These are phyloP conservation scores for Flammula alnicola DNA, from an alignment of 1,284 basidiomycete species.

Conservation along the genomic window DNA sequence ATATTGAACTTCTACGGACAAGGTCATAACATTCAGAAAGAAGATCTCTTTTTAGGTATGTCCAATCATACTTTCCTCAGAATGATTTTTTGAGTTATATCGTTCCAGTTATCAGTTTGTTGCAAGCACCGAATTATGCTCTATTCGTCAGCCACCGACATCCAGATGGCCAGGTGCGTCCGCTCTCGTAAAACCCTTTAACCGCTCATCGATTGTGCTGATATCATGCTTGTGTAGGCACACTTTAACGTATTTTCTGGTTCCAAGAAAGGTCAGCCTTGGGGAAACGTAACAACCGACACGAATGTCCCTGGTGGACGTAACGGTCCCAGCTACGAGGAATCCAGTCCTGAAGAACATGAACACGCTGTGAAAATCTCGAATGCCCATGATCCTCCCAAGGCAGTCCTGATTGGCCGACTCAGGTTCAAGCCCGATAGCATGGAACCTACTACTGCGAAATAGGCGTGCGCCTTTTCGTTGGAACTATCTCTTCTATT, in stretches of 20 bases:
- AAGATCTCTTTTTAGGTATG: constrained; percentile 74
- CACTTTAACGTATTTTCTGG: constrained; percentile 71
- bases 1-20: constrained; percentile 62
- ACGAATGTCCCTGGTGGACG: constrained; percentile 41
- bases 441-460: constrained; percentile 46
- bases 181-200: neutral
- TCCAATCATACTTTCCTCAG: constrained; percentile 8
- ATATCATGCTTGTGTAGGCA: constrained; percentile 35
- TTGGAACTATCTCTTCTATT: too few species aligned
- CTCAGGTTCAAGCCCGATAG: constrained; percentile 60
- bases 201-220: constrained; percentile 7
- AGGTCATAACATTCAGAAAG: constrained; percentile 61
- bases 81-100: neutral
- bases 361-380: constrained; percentile 55
- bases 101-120: constrained; percentile 6
- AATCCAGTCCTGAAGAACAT: constrained; percentile 38
- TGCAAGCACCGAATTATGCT: constrained; percentile 70
- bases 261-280: constrained; percentile 54
- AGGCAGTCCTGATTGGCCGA: constrained; percentile 54
- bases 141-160: constrained; percentile 73
- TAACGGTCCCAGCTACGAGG: constrained; percentile 42
- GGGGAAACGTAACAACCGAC: constrained; percentile 71
- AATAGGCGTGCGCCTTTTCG: too few species aligned
- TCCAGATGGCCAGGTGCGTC: constrained; percentile 63
- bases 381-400: constrained; percentile 34